Evolutionary conservation across 805 yeast species (phyloP).

Genomic region (Sugiyamaella smithiae): DNA sequence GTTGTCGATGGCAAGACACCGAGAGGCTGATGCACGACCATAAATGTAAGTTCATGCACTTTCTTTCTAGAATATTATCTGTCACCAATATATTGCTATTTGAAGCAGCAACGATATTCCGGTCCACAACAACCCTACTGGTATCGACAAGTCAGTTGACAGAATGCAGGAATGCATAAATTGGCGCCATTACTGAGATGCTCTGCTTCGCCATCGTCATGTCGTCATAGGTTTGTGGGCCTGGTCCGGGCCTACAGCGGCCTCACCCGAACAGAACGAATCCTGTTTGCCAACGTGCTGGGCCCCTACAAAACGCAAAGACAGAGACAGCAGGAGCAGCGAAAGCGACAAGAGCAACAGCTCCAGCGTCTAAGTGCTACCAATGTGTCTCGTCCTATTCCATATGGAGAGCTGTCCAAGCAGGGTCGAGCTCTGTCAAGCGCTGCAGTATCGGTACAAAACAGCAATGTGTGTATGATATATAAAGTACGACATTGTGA

Average conservation of each 20-base stretch:
- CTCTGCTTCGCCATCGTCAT: too few species aligned
- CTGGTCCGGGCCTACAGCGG: not conserved
- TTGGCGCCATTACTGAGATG: too few species aligned
- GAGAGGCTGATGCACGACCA: too few species aligned
- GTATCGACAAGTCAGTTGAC: too few species aligned
- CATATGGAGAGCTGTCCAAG: not conserved
- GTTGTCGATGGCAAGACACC: too few species aligned
- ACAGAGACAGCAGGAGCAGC: not conserved
- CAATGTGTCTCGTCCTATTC: not conserved
- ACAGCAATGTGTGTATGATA: not conserved
- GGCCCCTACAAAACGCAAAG: not conserved
- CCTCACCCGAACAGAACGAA: not conserved
- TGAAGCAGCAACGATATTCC: too few species aligned
- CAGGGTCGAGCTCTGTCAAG: not conserved
- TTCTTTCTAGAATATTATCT: too few species aligned
- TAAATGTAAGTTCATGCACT: too few species aligned
- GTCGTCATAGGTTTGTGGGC: too few species aligned
- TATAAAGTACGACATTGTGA: not conserved
- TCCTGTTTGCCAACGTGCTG: not conserved
- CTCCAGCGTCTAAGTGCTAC: not conserved
- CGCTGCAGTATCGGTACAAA: not conserved
- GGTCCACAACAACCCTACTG: too few species aligned
- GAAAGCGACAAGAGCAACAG: not conserved
- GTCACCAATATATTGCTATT: too few species aligned
- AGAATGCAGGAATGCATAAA: too few species aligned